Evolutionary conservation across 2,329 filamentous ascomycete genomes (phyloP), one percentile per base, ranked within the genome.

Genomic region (Stenocarpella maydis): DNA sequence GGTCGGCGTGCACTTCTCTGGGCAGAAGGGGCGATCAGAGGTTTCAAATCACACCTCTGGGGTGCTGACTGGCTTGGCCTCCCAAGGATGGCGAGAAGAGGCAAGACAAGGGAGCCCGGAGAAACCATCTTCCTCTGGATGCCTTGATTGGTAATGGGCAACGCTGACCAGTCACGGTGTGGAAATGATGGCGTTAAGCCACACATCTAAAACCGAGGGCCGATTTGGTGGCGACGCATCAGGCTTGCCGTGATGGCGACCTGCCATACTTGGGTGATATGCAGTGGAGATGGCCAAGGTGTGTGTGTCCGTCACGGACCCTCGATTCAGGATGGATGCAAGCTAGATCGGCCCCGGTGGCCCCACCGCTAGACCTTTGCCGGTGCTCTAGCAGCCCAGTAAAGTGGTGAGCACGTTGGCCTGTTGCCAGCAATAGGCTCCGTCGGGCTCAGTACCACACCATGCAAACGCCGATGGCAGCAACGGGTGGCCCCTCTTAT

Each of bases 391-490:
- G 58, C 47, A 26, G 58, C 58, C 24, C 31, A 60, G 54, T 45
- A 24, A n/a, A 60, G 54, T 31, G 21, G 54, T 21, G 58, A 61
- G 58, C 41, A 28, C 26, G 58, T 61, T 47, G n/a, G 31, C 34
- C 19, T 14, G 24, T 50, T 52, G 61, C 61, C 61, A 47, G 61
- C 61, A 65, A 37, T 5, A 52, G 60, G 45, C 24, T 10, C 39
- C 39, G n/a, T n/a, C n/a, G n/a, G 37, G 17, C 31, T 34, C 19
- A n/a, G 9, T 6, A 39, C 24, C 10, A 47, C n/a, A 61, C 55
- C 21, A 21, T 43, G 52, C 37, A 67, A 67, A 55, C 52, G 64
- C 64, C 65, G 65, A 67, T 50, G n/a, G 12, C 4, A 47, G n/a
- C 28, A 49, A 34, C 24, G 4, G 21, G 8, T 15, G n/a, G 7